phyloP scores from a whole-genome alignment of 2,329 filamentous ascomycete genomes.

The Cladosporium halotolerans region DNA sequence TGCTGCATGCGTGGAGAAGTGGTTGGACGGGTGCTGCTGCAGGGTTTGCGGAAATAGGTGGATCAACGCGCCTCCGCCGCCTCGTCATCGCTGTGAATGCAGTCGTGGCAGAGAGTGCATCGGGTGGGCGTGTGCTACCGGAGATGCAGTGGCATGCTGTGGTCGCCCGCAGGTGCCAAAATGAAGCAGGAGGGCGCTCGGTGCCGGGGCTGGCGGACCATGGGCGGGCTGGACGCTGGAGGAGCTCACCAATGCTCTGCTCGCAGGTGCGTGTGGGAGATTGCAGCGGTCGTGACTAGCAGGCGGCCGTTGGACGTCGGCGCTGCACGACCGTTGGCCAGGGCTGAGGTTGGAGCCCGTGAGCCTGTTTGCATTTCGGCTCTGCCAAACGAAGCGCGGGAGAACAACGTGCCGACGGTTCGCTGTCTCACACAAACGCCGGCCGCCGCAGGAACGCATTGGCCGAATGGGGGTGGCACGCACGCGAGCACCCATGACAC shows the following conservation, averaged over 20 bases:
- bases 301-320: not conserved
- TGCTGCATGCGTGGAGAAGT: conserved; percentile 4
- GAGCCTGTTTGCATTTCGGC: not conserved
- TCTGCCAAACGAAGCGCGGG: not conserved
- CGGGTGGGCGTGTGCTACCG: not conserved
- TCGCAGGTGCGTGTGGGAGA: not conserved
- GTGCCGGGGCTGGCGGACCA: not conserved
- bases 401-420: not conserved
- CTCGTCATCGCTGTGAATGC: conserved; percentile 2
- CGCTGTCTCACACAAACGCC: not conserved
- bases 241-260: too few species aligned
- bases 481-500: not conserved
- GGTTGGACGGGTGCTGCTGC: conserved; percentile 4
- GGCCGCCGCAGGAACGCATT: not conserved
- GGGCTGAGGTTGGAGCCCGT: not conserved
- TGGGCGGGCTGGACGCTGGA: not conserved
- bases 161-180: not conserved
- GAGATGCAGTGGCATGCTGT: not conserved
- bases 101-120: not conserved
- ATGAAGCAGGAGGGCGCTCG: not conserved
- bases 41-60: conserved; percentile 5
- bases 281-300: not conserved
- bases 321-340: conserved; percentile 5
- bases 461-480: not conserved
- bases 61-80: conserved; percentile 1